These are phyloP conservation scores for Schizophyllum amplum DNA, from an alignment of 1,284 basidiomycete species.

Conservation along the genomic window DNA sequence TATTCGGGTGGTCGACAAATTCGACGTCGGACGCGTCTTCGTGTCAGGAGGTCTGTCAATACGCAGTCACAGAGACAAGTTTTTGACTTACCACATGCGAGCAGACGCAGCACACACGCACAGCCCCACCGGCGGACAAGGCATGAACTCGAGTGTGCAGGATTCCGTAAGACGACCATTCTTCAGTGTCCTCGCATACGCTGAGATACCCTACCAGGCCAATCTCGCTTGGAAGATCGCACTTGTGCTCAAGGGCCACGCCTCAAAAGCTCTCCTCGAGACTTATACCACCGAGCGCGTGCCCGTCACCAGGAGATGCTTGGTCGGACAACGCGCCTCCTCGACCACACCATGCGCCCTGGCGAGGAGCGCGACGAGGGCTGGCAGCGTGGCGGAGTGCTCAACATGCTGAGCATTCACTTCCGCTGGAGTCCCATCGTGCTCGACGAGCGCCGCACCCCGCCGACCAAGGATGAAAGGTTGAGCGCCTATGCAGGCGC, in stretches of 20 bases:
- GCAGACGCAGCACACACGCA: conserved; percentile 36
- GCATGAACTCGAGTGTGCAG: conserved; percentile 26
- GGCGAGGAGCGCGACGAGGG: conserved; percentile 2
- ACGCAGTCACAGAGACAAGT: neutral
- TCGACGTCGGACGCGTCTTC: conserved; percentile 17
- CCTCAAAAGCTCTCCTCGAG: conserved; percentile 27
- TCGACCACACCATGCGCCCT: conserved; percentile 1
- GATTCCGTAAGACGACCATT: conserved; percentile 13
- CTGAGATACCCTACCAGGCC: conserved; percentile 10
- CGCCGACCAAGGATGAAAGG: neutral
- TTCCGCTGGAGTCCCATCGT: conserved; percentile 25
- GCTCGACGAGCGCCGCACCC: conserved; percentile 14
- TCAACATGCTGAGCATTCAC: conserved; percentile 22
- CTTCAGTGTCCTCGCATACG: neutral
- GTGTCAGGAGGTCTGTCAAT: conserved; percentile 20
- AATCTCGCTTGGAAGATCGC: conserved; percentile 43
- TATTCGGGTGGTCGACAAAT: conserved; percentile 21
- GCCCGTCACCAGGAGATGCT: conserved; percentile 32
- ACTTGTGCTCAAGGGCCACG: conserved; percentile 29
- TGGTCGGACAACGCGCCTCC: conserved; percentile 23
- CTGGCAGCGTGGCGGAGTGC: conserved; percentile 11
- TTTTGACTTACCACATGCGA: neutral
- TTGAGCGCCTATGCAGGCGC: conserved; percentile 9
- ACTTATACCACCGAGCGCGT: conserved; percentile 36
- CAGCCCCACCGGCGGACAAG: conserved; percentile 38